Base-by-base conservation (phyloP, 2,329 filamentous ascomycete genomes). In the Cladophialophora psammophila region DNA sequence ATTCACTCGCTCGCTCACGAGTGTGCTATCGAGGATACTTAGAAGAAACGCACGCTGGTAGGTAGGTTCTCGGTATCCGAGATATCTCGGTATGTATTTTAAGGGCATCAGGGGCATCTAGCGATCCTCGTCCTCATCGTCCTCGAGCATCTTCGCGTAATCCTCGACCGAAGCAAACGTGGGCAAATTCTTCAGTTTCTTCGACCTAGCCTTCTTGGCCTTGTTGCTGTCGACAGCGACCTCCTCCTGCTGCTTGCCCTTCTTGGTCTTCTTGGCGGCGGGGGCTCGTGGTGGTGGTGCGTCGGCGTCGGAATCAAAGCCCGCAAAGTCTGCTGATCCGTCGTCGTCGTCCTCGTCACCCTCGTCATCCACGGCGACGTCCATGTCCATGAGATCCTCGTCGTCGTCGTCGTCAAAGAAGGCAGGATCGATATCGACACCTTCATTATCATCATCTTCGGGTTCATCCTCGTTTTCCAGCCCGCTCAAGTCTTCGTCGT, bases 141-240 rank as follows among this genome's bases (percentile, higher is more conserved):
- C 86, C 3, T 85, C 91, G 77, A 97, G 80, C 81, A 97, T 85
- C 74, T 91, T 91, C 15, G 93, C 94, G 79, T 98, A 99, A 77
- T 98, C 95, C 63, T 98, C 95, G 36, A 86, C 91, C 36, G 92
- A 96, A 20, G 96, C 95, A 82, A 99, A 99, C 40, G 89, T 96
- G 6, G 95, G 95, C 73, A 99, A 83, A 71, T 88, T 88, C 86
- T 93, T 97, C 78, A 98, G 84, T 82, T 92, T 92, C 81, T 91
- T 92, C 77, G 87, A 85, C 72, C 79, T 12, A 3, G 34, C 55
- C 15, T 65, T 65, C 58, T 65, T 69, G 40, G 58, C 10, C 32
- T 67, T 67, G 36, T 62, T 81, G 82, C 8, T 81, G 80, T 48
- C n/a, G n/a, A 18, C 15, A 9, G 20, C 45, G 8, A 26, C 45